phyloP scores from a whole-genome alignment of 768 basidiomycete species.

The Calocybe indica region DNA sequence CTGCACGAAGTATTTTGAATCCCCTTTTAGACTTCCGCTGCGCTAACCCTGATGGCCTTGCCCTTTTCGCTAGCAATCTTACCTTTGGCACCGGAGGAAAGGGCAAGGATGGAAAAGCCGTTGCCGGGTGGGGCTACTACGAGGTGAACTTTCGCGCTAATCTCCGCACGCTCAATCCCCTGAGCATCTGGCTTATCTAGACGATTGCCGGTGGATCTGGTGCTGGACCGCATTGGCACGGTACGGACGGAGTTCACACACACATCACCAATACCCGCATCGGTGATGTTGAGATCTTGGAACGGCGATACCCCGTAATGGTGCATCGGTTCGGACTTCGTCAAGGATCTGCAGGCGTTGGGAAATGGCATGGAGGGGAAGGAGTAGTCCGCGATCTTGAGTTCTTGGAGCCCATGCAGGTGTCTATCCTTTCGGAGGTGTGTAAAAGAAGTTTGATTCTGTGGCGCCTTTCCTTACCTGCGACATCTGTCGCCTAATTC shows the following conservation, averaged over 20 bases:
- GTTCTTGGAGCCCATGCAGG: constrained; percentile 75
- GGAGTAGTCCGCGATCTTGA: constrained; percentile 83
- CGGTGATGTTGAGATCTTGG: constrained; percentile 90
- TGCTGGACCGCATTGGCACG: constrained; percentile 85
- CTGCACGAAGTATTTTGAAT: constrained; percentile 69
- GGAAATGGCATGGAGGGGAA: constrained; percentile 75
- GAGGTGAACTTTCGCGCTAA: constrained; percentile 38
- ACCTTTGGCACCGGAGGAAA: constrained; percentile 91
- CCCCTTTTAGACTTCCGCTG: not conserved
- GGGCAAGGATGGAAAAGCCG: constrained; percentile 65
- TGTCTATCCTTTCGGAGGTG: constrained; percentile 85
- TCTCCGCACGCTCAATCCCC: constrained; percentile 5
- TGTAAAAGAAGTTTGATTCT: constrained; percentile 9
- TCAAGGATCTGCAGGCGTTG: constrained; percentile 60
- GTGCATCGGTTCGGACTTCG: constrained; percentile 79
- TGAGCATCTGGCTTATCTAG: constrained; percentile 27
- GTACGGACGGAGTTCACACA: constrained; percentile 90
- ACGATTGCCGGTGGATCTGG: constrained; percentile 94
- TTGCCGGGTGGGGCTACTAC: constrained; percentile 88
- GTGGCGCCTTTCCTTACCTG: not conserved
- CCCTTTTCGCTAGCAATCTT: constrained; percentile 50
- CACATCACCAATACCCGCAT: constrained; percentile 93
- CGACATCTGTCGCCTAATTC: not conserved
- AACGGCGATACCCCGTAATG: constrained; percentile 90
- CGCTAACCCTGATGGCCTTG: too few relatives aligned